Base-by-base conservation (phyloP, 169 alveolate species). In the Miamiensis avidus region DNA sequence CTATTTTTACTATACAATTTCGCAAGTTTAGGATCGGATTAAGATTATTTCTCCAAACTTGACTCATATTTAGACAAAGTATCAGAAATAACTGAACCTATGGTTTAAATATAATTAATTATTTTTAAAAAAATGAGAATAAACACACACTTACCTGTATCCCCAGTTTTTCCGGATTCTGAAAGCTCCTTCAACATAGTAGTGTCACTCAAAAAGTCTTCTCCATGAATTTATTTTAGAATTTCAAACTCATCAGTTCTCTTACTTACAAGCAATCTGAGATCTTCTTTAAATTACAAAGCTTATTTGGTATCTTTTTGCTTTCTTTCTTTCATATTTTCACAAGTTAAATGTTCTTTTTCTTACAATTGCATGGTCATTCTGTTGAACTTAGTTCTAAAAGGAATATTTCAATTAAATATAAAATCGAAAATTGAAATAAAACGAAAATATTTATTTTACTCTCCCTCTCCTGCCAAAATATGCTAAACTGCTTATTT, bases 391-490 rank as follows among this genome's bases (percentile, higher is more conserved):
- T 79, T 79, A n/a, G 74, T n/a, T 79, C 84, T 79, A n/a, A n/a
- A n/a, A n/a, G n/a, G n/a, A n/a, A n/a, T n/a, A n/a, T n/a, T n/a
- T n/a, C n/a, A n/a, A n/a, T n/a, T n/a, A n/a, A n/a, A n/a, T n/a
- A n/a, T n/a, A n/a, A n/a, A n/a, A n/a, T n/a, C n/a, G n/a, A n/a
- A n/a, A n/a, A n/a, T n/a, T n/a, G n/a, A n/a, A n/a, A n/a, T n/a
- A n/a, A n/a, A n/a, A n/a, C 20, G 1, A 0, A 0, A 20, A 27
- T 77, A 30, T 31, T 6, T 1, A 49, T 49, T 49, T 79, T 79
- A 79, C 84, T 79, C 84, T 25, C 84, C 84, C 26, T 74, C 84
- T 49, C 84, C 84, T 79, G 34, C 31, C 28, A 79, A 72, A 49
- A 79, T 79, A 32, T 79, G 84, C n/a, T 34, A 32, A 64, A 79